phyloP scores from a whole-genome alignment of 495 filamentous ascomycete species.

The Bacidia gigantensis region DNA sequence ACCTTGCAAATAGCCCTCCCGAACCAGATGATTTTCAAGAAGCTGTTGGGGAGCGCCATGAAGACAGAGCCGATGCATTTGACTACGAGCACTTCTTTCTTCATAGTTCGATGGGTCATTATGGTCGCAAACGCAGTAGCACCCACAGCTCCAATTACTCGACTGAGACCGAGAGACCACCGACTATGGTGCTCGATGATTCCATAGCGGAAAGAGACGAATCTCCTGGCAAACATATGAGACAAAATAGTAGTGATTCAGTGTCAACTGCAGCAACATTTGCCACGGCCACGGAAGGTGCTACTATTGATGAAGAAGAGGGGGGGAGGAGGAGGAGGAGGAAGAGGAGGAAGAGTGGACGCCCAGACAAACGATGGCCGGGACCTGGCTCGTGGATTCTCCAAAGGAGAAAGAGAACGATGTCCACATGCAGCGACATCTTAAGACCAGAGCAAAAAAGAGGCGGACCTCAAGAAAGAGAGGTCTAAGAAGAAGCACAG shows the following conservation, averaged over 20 bases:
- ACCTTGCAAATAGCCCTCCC: constrained; percentile 9
- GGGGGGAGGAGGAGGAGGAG: constrained; percentile 19
- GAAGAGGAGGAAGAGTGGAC: constrained; percentile 26
- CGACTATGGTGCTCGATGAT: neutral
- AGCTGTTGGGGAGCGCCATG: constrained; percentile 46
- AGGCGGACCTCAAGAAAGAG: constrained; percentile 8
- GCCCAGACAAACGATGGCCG: constrained; percentile 17
- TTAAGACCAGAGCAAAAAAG: constrained; percentile 4
- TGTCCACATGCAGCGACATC: neutral
- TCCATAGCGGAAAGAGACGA: constrained; percentile 1
- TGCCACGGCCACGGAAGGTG: constrained; percentile 65
- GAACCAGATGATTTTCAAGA: constrained; percentile 47
- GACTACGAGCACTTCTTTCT: constrained; percentile 95
- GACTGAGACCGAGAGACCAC: constrained; percentile 50
- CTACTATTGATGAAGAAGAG: no score
- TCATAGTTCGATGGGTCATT: constrained; percentile 74
- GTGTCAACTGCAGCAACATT: constrained; percentile 69
- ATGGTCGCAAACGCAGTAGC: constrained; percentile 35
- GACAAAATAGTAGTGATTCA: constrained; percentile 52
- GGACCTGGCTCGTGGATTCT: constrained; percentile 24
- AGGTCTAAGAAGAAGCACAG: constrained; percentile 11
- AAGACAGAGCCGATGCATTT: constrained; percentile 93
- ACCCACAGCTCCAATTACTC: constrained; percentile 51
- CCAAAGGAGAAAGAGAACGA: constrained; percentile 1
- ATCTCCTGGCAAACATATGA: constrained; percentile 25